Conservation (phyloP, 805 yeast genomes). For the Metschnikowia lachancei region DNA sequence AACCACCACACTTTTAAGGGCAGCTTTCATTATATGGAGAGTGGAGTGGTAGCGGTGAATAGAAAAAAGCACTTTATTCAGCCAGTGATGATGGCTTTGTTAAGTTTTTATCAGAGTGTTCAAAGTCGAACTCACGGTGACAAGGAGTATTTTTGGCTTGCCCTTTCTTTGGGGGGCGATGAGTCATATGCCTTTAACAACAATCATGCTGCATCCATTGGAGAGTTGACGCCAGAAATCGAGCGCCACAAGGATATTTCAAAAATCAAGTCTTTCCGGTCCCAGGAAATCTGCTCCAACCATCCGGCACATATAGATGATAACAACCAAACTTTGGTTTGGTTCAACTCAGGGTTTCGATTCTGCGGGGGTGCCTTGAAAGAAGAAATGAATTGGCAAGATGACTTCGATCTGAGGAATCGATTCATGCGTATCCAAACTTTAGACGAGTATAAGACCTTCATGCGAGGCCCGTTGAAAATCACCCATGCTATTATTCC, state of each 20-base stretch:
- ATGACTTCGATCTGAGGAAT: constrained; percentile 26
- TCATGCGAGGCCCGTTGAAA: constrained; percentile 32
- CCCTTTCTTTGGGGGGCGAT: constrained; percentile 26
- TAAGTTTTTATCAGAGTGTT: constrained; percentile 20
- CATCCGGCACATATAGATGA: constrained; percentile 62
- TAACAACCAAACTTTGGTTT: constrained; percentile 49
- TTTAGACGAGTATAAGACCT: constrained; percentile 24
- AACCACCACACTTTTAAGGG: constrained; percentile 30
- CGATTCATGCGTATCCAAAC: constrained; percentile 26
- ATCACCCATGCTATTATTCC: constrained; percentile 43
- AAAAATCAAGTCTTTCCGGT: constrained; percentile 27
- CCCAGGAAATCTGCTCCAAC: constrained; percentile 52
- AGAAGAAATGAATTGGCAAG: constrained; percentile 28
- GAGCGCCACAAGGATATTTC: constrained; percentile 21
- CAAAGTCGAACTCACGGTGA: constrained; percentile 32
- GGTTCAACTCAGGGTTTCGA: constrained; percentile 71
- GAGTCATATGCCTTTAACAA: constrained; percentile 32
- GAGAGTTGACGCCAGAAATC: constrained; percentile 26
- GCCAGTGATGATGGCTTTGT: constrained; percentile 31
- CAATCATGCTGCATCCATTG: constrained; percentile 34
- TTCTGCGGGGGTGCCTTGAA: constrained; percentile 45
- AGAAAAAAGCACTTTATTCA: constrained; percentile 29
- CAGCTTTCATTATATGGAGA: constrained; percentile 38
- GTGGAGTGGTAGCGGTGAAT: constrained; percentile 36
- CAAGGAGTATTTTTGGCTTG: constrained; percentile 38